Conservation (phyloP, 2,329 filamentous ascomycete species). For the Penicillium glabrum region DNA sequence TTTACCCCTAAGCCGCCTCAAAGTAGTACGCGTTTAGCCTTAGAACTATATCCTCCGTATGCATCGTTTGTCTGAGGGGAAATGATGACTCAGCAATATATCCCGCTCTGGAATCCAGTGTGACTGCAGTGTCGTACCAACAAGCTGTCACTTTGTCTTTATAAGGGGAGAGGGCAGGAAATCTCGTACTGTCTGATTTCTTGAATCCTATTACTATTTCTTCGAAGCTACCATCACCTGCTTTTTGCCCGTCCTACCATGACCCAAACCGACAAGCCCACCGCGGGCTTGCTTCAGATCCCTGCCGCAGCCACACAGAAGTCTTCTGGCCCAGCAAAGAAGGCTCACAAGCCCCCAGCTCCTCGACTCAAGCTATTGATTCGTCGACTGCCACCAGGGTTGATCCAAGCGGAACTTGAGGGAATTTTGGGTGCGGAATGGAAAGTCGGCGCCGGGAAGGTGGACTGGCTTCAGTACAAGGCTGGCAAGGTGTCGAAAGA, state of each 20-base stretch:
- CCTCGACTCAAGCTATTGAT: slow-evolving; percentile 81
- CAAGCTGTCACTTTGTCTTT: neutral
- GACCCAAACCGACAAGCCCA: slow-evolving; percentile 34
- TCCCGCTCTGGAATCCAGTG: neutral
- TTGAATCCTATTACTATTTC: neutral
- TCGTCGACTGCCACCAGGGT: slow-evolving; percentile 78
- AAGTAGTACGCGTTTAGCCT: no score
- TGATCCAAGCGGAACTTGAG: slow-evolving; percentile 78
- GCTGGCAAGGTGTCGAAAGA: slow-evolving; percentile 79
- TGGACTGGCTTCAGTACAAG: slow-evolving; percentile 78
- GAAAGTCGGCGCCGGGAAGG: slow-evolving; percentile 74
- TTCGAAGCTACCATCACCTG: neutral
- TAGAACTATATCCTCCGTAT: no score
- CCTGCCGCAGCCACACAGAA: slow-evolving; percentile 48
- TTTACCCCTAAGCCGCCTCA: no score
- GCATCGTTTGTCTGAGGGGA: neutral
- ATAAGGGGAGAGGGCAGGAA: neutral
- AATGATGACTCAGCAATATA: neutral
- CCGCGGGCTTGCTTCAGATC: slow-evolving; percentile 57
- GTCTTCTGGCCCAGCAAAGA: slow-evolving; percentile 47
- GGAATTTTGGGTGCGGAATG: slow-evolving; percentile 73
- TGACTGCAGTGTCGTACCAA: neutral
- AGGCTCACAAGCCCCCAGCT: slow-evolving; percentile 44
- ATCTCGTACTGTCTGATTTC: neutral
- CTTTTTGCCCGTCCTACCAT: slow-evolving; percentile 13